Percentiles rank a stretch among this genome's conserved stretches.
Conservation (phyloP, 192 early-diverging fungal species). For the Umbelopsis vinacea region DNA sequence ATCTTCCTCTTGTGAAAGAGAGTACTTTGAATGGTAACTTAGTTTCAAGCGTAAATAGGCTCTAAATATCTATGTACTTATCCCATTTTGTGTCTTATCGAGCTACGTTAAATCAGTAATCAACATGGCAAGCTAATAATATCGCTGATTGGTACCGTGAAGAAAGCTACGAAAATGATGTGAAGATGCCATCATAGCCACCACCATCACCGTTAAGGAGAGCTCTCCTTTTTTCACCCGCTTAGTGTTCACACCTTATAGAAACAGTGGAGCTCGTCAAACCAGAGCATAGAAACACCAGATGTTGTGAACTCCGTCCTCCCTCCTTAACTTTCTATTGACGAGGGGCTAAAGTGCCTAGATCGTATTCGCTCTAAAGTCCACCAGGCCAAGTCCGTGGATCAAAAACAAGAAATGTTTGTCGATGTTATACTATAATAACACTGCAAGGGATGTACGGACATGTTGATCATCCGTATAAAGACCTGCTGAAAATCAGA, state of each 20-base stretch:
- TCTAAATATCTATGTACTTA: no score
- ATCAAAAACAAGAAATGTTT: background rate
- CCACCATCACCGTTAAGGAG: background rate
- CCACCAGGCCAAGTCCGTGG: background rate
- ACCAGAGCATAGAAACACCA: background rate
- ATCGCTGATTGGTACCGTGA: no score
- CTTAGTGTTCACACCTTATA: background rate
- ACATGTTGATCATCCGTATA: background rate
- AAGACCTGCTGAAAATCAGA: background rate
- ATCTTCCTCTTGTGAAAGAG: no score
- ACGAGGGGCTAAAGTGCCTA: conserved; percentile 1
- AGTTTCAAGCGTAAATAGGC: no score
- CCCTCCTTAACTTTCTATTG: background rate
- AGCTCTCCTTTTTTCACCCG: background rate
- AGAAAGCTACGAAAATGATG: background rate
- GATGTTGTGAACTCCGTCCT: background rate
- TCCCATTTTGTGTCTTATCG: no score
- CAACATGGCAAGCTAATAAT: no score
- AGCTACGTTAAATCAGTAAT: no score
- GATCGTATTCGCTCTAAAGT: background rate
- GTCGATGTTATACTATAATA: background rate
- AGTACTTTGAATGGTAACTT: no score
- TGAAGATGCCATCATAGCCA: background rate
- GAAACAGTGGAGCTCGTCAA: background rate
- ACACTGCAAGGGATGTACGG: background rate